Conservation (phyloP, 345 rosid species). For the Bruguiera sexangula region DNA sequence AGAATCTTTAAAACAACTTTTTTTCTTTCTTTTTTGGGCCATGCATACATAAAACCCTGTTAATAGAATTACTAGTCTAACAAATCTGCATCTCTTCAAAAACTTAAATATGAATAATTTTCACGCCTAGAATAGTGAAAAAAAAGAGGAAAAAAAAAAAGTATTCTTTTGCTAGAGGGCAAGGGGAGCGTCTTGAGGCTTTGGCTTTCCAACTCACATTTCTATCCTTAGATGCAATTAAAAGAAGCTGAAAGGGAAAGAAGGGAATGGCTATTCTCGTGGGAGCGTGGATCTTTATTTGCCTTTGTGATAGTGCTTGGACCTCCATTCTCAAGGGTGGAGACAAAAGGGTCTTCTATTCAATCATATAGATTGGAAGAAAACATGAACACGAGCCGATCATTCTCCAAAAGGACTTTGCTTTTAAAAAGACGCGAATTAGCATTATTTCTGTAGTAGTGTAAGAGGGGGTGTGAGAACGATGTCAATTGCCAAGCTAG, state of each 20-base stretch:
- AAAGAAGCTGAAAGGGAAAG: constrained; percentile 36
- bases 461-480: too few species aligned
- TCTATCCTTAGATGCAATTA: constrained; percentile 49
- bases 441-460: too few species aligned
- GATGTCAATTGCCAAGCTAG: too few species aligned
- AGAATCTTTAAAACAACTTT: too few species aligned
- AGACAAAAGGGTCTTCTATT: constrained; percentile 43
- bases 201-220: constrained; percentile 46
- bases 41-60: too few species aligned
- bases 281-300: constrained; percentile 50
- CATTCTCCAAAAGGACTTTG: too few species aligned
- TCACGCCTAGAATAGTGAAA: background rate
- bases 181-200: background rate
- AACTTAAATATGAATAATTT: background rate
- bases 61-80: too few species aligned
- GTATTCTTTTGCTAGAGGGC: background rate
- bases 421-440: too few species aligned
- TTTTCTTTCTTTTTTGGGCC: too few species aligned
- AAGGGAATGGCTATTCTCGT: constrained; percentile 34
- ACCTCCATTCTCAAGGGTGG: constrained; percentile 30
- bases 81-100: too few species aligned
- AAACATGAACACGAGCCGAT: too few species aligned
- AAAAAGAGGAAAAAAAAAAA: too few species aligned
- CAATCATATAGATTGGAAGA: constrained; percentile 29
- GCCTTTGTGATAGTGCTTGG: constrained; percentile 34